phyloP scores from a whole-genome alignment of 2,329 filamentous ascomycete genomes.

The Dothideomycetes sp. region DNA sequence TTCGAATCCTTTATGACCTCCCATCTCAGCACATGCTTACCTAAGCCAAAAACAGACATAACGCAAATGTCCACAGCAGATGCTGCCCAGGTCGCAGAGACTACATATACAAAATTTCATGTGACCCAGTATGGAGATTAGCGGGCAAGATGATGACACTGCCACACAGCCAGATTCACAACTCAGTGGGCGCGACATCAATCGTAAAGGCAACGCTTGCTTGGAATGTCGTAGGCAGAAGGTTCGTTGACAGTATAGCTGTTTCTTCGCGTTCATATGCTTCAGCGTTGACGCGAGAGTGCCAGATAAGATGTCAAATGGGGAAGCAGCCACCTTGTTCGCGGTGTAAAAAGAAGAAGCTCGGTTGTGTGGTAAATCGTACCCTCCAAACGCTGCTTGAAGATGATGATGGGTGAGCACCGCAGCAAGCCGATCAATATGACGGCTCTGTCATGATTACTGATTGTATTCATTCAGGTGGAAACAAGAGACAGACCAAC shows the following conservation, averaged over 20 bases:
- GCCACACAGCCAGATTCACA: no score
- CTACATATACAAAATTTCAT: no score
- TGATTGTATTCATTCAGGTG: slow-evolving; percentile 19
- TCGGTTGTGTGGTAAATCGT: slow-evolving; percentile 29
- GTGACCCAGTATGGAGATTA: no score
- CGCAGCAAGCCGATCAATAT: neutral
- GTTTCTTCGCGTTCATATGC: neutral
- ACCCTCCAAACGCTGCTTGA: slow-evolving; percentile 32
- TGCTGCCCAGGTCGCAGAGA: no score
- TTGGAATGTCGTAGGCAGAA: slow-evolving; percentile 31
- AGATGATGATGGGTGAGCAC: slow-evolving; percentile 21
- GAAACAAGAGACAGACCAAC: slow-evolving; percentile 28
- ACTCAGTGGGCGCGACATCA: slow-evolving; percentile 5
- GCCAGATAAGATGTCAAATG: slow-evolving; percentile 32
- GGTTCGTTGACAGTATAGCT: slow-evolving; percentile 6
- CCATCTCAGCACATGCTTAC: no score
- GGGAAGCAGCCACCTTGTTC: slow-evolving; percentile 26
- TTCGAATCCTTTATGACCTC: no score
- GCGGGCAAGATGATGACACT: no score
- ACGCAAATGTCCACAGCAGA: no score
- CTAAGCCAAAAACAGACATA: no score
- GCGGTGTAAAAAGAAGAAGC: slow-evolving; percentile 28
- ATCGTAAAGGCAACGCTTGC: slow-evolving; percentile 24
- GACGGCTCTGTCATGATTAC: slow-evolving; percentile 8
- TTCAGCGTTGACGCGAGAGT: slow-evolving; percentile 3